Base-by-base conservation (phyloP, 768 basidiomycete species). In the Chalciporus sphaerocephalus region DNA sequence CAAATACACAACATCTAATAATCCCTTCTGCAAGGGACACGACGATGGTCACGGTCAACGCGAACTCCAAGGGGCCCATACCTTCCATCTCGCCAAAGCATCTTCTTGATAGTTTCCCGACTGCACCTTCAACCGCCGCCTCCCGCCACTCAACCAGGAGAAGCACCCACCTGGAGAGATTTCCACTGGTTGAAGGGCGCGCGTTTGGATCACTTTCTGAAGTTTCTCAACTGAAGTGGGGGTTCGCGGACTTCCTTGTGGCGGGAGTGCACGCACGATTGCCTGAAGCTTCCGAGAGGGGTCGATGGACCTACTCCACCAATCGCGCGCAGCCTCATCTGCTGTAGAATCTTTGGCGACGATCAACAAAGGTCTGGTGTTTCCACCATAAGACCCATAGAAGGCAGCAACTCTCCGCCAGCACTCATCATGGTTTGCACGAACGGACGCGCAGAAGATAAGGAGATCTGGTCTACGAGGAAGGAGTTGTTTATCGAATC, bases 391-490 rank as follows among this genome's bases (percentile, higher is more conserved):
- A 6, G 61, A 56, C 9, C 22, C 23, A 15, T 49, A 56, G 22
- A 62, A 62, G 13, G 46, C 32, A 2, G 42, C 46, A 0, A 55
- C 56, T 16, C 46, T 40, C 45, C 13, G 49, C 8, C 56, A 62
- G 12, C 42, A 38, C 4, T 18, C 45, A 8, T 18, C 13, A 0
- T 42, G 22, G 23, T 52, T 42, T 21, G 22, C 24, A 16, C 42
- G 41, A 15, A 48, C 8, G 8, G 56, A 59, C 2, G 49, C 34
- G 12, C 62, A 61, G 22, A 59, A 42, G 40, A 64, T 50, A 43
- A 62, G 38, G 16, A 62, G 59, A 38, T 62, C 61, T 3, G 62
- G 54, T 1, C 49, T 52, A 22, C 62, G 61, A n/a, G 40, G 22
- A 3, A 50, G 21, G 3, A 59, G 18, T 1, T 50, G 56, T n/a